phyloP scores from a whole-genome alignment of 2,329 filamentous ascomycete genomes.

The Monosporascus sp. region DNA sequence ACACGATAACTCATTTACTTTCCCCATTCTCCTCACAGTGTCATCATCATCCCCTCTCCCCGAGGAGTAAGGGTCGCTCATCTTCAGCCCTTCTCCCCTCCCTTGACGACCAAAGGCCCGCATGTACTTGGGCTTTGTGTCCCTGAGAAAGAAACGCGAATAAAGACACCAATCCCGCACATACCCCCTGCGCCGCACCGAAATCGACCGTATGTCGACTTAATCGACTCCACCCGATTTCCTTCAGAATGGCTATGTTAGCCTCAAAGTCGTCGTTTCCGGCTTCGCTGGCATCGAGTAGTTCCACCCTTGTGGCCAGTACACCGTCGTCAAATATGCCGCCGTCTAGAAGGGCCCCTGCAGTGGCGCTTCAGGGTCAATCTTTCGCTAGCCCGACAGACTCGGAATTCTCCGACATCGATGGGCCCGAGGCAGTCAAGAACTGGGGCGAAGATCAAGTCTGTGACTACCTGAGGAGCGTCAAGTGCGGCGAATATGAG shows the following conservation, averaged over 20 bases:
- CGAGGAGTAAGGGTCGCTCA: background rate
- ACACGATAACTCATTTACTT: background rate
- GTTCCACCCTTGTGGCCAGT: constrained; percentile 39
- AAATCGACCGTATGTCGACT: constrained; percentile 12
- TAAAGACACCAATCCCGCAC: constrained; percentile 6
- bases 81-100: background rate
- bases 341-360: constrained; percentile 47
- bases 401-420: constrained; percentile 84
- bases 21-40: background rate
- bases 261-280: constrained; percentile 70
- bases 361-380: constrained; percentile 45
- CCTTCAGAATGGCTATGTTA: constrained; percentile 64
- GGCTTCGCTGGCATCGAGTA: constrained; percentile 45
- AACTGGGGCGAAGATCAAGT: constrained; percentile 91
- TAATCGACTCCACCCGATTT: constrained; percentile 9
- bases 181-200: constrained; percentile 1
- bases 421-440: constrained; percentile 69
- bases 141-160: background rate
- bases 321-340: constrained; percentile 44
- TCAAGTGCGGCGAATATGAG: constrained; percentile 93
- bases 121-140: background rate
- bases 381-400: constrained; percentile 79
- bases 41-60: background rate
- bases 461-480: constrained; percentile 81
- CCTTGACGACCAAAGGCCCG: background rate